Conservation (phyloP, 78 protist species). For the Polysphondylium violaceum region DNA sequence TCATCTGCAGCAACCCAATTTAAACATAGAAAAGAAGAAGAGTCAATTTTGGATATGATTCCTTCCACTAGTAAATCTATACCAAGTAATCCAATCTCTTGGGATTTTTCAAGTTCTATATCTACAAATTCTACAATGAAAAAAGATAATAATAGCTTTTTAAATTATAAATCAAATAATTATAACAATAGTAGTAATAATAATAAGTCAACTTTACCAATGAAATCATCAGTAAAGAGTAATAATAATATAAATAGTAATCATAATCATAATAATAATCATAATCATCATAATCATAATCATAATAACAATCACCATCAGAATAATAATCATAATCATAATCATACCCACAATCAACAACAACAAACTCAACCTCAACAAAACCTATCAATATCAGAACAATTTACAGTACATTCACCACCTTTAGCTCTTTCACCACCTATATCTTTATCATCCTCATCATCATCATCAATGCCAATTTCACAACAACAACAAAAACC, state of each 20-base stretch:
- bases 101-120: slow-evolving; percentile 47
- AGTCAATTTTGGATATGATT: slow-evolving; percentile 64
- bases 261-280: too few relatives aligned
- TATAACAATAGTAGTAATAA: too few relatives aligned
- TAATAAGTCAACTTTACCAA: too few relatives aligned
- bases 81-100: slow-evolving; percentile 39
- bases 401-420: too few relatives aligned
- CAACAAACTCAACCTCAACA: background rate
- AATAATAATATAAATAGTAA: too few relatives aligned
- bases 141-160: too few relatives aligned
- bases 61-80: slow-evolving; percentile 6
- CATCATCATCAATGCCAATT: background rate
- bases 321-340: background rate
- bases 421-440: background rate
- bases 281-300: too few relatives aligned
- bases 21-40: background rate
- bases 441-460: background rate
- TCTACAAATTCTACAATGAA: background rate
- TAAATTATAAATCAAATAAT: too few relatives aligned
- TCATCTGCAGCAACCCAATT: slow-evolving; percentile 6
- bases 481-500: background rate
- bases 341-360: background rate
- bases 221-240: too few relatives aligned
- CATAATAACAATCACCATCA: too few relatives aligned
- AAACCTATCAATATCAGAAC: background rate